Base-by-base conservation (phyloP, 768 basidiomycete genomes). In the Tephrocybe sp. region DNA sequence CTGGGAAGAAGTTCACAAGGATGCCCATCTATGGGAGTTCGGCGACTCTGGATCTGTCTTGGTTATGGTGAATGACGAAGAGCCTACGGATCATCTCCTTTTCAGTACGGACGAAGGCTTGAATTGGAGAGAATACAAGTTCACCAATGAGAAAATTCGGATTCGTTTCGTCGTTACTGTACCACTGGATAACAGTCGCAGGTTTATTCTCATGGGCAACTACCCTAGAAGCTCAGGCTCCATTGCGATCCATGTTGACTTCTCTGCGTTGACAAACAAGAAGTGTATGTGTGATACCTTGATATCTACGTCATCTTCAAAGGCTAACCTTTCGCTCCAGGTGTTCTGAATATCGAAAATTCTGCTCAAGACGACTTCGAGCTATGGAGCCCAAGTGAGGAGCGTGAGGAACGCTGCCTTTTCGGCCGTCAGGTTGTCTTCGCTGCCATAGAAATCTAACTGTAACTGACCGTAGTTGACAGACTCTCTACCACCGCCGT, bases 1-100 rank as follows among this genome's bases (percentile, higher is more conserved):
- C 0, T 99, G 97, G 97, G 84, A 97, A 64, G 97, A 99, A 69
- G 87, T 99, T 0, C 94, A 94, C 73, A 99, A 99, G 64, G 94
- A 95, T 57, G 95, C 97, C 0, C 89, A 98, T 62, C 76, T 97
- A 31, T 99, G 92, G 93, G 94, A 94, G 64, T 98, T 95, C 59
- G 95, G 95, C 23, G 97, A 98, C 69, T 95, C 91, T 0, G 97
- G 97, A 4, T 94, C 94, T 1, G 76, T 99, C 49, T 76, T 98
- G 29, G 74, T 99, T 57, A 86, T 99, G 71, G 92, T 83, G 37
- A 97, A 98, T 66, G 97, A 99, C 65, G 95, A 98, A 64, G 87
- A 87, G 50, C 81, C 94, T 0, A 94, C 91, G 2, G 89, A 97
- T 59, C 86, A 88, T 53, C 78, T 98, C 37, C 65, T 94, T 54